phyloP scores from a whole-genome alignment of 2,329 filamentous ascomycete genomes.

The Salinomyces thailandicus region DNA sequence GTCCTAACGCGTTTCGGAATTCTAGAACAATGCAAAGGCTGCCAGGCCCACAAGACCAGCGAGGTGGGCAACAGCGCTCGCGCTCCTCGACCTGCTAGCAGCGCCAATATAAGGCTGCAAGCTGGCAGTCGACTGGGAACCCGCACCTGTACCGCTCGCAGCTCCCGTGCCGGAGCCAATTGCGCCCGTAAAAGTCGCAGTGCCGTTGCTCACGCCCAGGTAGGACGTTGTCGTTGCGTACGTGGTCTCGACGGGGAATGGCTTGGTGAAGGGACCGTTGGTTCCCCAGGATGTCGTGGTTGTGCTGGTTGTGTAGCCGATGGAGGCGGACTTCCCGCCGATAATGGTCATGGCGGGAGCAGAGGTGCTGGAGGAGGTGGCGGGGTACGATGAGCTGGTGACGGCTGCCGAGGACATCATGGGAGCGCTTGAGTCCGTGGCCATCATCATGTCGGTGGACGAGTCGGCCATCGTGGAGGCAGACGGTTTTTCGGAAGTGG shows the following conservation, averaged over 20 bases:
- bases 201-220: conserved; percentile 2
- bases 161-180: conserved; percentile 1
- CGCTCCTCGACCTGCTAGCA: neutral
- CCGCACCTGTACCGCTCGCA: conserved; percentile 3
- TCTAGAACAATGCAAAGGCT: neutral
- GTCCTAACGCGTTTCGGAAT: no score
- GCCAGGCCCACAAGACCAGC: neutral
- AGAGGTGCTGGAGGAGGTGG: conserved; percentile 1
- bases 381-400: no score
- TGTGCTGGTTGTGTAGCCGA: conserved; percentile 5
- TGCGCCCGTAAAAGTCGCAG: neutral
- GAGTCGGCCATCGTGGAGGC: neutral
- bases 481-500: neutral
- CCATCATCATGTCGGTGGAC: no score
- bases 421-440: no score
- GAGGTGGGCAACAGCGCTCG: neutral
- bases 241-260: conserved; percentile 1
- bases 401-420: no score
- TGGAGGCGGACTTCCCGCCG: conserved; percentile 4
- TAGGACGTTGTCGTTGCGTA: conserved; percentile 3
- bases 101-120: neutral
- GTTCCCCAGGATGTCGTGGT: conserved; percentile 6
- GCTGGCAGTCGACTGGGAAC: no score
- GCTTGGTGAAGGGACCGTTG: conserved; percentile 4
- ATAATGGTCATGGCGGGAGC: conserved; percentile 6